Evolutionary conservation across 352 stramenopile genomes (phyloP).

Genomic region (Salisapilia sapeloensis): DNA sequence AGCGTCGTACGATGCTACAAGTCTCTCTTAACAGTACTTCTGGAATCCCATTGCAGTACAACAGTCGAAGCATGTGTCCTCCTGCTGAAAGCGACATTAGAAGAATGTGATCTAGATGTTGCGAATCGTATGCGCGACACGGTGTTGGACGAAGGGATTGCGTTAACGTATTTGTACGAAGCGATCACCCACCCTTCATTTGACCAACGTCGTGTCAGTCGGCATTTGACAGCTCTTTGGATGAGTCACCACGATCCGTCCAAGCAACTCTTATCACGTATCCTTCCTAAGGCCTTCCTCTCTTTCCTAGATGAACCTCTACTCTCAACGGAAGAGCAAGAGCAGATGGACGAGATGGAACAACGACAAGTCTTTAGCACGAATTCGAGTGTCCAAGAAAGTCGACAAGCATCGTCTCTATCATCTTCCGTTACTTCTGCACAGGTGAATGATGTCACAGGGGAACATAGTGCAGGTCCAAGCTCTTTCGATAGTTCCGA

Average conservation of each 20-base stretch:
- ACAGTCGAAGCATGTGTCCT: conserved; percentile 81
- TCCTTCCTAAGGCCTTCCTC: conserved; percentile 84
- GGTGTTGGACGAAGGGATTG: conserved; percentile 83
- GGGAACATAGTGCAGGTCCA: too few species aligned
- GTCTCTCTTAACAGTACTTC: conserved; percentile 73
- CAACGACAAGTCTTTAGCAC: too few species aligned
- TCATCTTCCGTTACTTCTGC: too few species aligned
- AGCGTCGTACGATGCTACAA: conserved; percentile 62
- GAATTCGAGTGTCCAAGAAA: too few species aligned
- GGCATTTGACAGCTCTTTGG: conserved; percentile 92
- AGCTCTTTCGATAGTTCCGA: too few species aligned
- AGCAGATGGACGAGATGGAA: conserved; percentile 81
- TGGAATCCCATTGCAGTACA: conserved; percentile 79
- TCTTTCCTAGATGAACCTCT: conserved; percentile 73
- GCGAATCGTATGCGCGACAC: conserved; percentile 80
- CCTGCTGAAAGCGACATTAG: conserved; percentile 83
- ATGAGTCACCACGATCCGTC: conserved; percentile 82
- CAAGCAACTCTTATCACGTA: conserved; percentile 79
- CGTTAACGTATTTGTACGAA: conserved; percentile 88
- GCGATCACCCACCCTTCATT: conserved; percentile 86
- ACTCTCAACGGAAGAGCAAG: conserved; percentile 56
- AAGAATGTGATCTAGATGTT: conserved; percentile 70
- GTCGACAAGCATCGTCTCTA: too few species aligned
- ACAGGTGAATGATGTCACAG: too few species aligned
- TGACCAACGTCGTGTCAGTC: conserved; percentile 85